A percentile compares a stretch with the other conserved stretches of the same genome.
These are phyloP conservation scores for Ettlia oleoabundans DNA, from an alignment of 139 green algal species.

Conservation along the genomic window DNA sequence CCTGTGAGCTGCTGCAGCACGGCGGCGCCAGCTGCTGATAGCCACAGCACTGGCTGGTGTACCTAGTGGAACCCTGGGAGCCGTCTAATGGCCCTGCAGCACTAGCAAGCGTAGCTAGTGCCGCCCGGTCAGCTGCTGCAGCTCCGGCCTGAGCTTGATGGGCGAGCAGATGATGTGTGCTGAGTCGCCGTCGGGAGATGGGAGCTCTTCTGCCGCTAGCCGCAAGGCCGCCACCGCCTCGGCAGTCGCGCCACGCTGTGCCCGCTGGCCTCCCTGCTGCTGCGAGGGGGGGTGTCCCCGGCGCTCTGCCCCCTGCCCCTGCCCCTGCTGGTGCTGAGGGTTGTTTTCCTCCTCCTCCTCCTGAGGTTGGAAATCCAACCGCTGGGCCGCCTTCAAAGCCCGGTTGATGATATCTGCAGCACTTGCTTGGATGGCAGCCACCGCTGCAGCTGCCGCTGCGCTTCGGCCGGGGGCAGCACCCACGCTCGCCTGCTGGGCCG, in stretches of 20 bases:
- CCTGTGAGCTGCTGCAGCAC: slow-evolving; percentile 6
- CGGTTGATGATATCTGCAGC: slow-evolving; percentile 12
- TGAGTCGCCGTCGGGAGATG: not conserved
- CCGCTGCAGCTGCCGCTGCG: slow-evolving; percentile 11
- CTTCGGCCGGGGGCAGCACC: not conserved
- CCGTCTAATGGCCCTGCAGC: too few species aligned
- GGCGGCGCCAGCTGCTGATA: too few species aligned
- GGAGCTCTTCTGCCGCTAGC: slow-evolving; percentile 5
- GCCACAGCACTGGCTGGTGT: too few species aligned
- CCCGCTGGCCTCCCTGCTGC: not conserved
- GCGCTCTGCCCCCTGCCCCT: too few species aligned
- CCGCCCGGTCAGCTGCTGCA: slow-evolving; percentile 6
- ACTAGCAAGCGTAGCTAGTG: not conserved
- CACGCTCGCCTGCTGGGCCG: not conserved
- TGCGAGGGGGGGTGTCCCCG: too few species aligned
- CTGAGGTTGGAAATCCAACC: not conserved
- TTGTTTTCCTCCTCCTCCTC: not conserved
- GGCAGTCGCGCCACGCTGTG: too few species aligned
- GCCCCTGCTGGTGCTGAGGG: not conserved
- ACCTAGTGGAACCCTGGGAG: too few species aligned
- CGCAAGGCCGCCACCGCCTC: not conserved
- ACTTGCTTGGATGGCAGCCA: slow-evolving; percentile 21
- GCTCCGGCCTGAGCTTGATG: slow-evolving; percentile 25
- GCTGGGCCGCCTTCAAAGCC: slow-evolving; percentile 11
- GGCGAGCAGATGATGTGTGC: slow-evolving; percentile 20